Base-by-base conservation (phyloP, 2,329 filamentous ascomycete genomes). In the Nigrospora sphaerica region DNA sequence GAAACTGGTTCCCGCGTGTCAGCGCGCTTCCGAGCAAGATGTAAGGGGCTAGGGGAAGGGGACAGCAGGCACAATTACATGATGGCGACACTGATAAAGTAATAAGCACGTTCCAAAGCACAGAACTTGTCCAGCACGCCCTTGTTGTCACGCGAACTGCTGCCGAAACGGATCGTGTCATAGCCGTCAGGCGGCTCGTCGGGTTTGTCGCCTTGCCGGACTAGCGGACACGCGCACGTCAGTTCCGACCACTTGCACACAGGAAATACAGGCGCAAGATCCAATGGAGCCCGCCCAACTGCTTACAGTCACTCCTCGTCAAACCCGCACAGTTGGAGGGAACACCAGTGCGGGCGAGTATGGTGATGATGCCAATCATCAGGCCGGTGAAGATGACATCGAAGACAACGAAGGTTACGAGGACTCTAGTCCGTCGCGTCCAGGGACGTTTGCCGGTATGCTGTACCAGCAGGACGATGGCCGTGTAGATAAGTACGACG, bases 251-350 rank as follows among this genome's bases (percentile, higher is more conserved):
- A 16, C 23, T 32, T 35, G 12, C 16, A 7, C 5, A 28, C 23
- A 6, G 23, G 23, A 28, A 9, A 6, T 6, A 28, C 7, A 28
- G 23, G 23, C 7, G 7, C 23, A 10, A 28, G 6, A 9, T 28
- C 23, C 23, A 2, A 28, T 28, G 4, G 23, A 6, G 23, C 23
- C 23, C 5, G 23, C 4, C 23, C 23, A 10, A 9, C 23, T 28
- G 23, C 50, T 48, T 48, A 58, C 54, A 50, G 47, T 61, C 47
- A 19, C 28, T 16, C 23, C 44, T 48, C 23, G 61, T 63, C 37
- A 69, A 46, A 28, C 65, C 64, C 17, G 49, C 52, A 32, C 66
- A 69, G 44, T 66, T 57, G 0, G 53, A 46, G 0, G 66, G 66
- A 3, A 68, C 52, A 7, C 66, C 66, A 2, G 55, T 51, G 10